A percentile compares a stretch with the other conserved stretches of the same genome.
phyloP scores from a whole-genome alignment of 2,329 filamentous ascomycete species.

The Colletotrichum chlorophyti region DNA sequence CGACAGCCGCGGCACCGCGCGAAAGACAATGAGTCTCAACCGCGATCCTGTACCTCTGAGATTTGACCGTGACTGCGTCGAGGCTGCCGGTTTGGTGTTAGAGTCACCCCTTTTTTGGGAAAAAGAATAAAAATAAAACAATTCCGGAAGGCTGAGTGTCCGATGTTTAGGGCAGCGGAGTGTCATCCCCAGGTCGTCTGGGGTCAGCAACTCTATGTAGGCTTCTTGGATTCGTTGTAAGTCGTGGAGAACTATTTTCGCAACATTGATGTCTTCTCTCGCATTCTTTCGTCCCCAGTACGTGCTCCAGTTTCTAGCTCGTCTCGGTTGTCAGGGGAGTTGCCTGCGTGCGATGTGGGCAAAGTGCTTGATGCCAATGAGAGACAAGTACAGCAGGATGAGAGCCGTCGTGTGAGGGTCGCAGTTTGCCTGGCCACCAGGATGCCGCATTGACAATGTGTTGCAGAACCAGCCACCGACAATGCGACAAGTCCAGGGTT shows the following conservation, averaged over 20 bases:
- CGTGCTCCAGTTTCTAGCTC: conserved; percentile 10
- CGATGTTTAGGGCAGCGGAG: conserved; percentile 19
- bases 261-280: too few species aligned
- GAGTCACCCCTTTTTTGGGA: conserved; percentile 20
- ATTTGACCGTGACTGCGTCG: neutral
- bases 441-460: conserved; percentile 9
- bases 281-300: neutral
- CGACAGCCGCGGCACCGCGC: neutral
- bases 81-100: conserved; percentile 3
- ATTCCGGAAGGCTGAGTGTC: conserved; percentile 2
- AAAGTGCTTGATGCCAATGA: too few species aligned
- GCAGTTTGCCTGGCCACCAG: neutral
- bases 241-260: conserved; percentile 13
- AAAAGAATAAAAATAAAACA: too few species aligned
- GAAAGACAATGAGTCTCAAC: neutral
- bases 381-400: neutral
- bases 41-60: neutral
- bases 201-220: conserved; percentile 11
- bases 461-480: conserved; percentile 17
- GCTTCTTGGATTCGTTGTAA: conserved; percentile 7
- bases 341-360: neutral
- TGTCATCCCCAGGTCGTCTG: neutral
- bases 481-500: conserved; percentile 7
- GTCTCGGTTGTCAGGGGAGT: conserved; percentile 5
- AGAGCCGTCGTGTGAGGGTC: neutral